Evolutionary conservation across 139 green algal genomes (phyloP).

Genomic region (Tetraselmis striata): DNA sequence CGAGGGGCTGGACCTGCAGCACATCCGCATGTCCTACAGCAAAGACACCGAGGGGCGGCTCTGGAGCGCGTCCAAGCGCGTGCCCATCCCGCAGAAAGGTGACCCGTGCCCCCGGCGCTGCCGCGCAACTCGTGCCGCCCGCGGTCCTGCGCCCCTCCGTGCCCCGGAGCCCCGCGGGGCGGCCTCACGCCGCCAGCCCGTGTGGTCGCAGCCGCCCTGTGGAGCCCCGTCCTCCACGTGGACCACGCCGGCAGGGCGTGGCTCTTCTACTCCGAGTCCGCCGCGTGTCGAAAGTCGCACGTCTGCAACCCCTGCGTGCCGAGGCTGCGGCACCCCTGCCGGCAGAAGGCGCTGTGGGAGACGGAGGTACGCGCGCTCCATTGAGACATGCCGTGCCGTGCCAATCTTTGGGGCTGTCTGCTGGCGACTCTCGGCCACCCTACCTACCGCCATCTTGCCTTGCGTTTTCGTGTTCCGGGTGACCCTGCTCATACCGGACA

Average conservation of each 20-base stretch:
- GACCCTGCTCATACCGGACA: too few relatives aligned
- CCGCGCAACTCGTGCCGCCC: too few relatives aligned
- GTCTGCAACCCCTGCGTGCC: background rate
- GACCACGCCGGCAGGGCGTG: background rate
- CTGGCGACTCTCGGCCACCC: too few relatives aligned
- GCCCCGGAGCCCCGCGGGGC: too few relatives aligned
- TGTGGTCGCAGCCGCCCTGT: background rate
- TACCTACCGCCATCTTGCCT: too few relatives aligned
- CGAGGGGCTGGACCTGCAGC: constrained; percentile 1
- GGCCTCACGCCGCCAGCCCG: too few relatives aligned
- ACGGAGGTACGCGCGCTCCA: too few relatives aligned
- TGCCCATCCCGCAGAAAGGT: background rate
- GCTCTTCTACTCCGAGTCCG: background rate
- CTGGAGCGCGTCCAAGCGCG: background rate
- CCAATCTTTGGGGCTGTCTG: background rate
- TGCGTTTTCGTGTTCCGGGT: too few relatives aligned
- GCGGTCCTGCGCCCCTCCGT: too few relatives aligned
- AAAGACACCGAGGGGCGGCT: background rate
- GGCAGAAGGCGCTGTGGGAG: background rate
- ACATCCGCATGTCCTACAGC: background rate
- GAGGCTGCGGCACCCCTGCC: background rate
- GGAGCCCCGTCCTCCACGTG: background rate
- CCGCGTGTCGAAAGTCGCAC: background rate
- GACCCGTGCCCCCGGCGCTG: too few relatives aligned
- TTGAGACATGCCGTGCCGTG: too few relatives aligned